Conservation (phyloP, 164 flowering plant species). For the Piper longum region DNA sequence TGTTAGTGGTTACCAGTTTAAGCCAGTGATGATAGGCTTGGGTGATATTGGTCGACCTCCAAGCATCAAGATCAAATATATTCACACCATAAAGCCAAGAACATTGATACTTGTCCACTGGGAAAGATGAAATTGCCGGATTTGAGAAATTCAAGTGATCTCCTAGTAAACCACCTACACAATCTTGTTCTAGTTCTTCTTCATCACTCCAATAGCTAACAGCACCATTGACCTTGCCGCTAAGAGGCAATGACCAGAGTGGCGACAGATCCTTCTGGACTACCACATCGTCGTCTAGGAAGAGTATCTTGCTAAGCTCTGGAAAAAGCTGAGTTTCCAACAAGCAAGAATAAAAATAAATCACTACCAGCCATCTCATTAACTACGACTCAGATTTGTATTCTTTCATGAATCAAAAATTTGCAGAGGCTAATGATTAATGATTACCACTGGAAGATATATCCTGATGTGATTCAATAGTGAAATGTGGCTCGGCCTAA, state of each 20-base stretch:
- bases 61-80: constrained; percentile 54
- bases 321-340: constrained; percentile 50
- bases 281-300: constrained; percentile 65
- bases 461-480: constrained; percentile 50
- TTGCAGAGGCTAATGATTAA: no score
- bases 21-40: constrained; percentile 45
- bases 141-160: constrained; percentile 51
- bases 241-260: constrained; percentile 53
- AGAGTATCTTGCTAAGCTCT: constrained; percentile 51
- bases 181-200: constrained; percentile 10
- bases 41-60: constrained; percentile 52
- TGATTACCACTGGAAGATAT: constrained; percentile 53
- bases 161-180: constrained; percentile 28
- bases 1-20: constrained; percentile 18
- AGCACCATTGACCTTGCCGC: constrained; percentile 55
- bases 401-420: no score
- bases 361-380: no score
- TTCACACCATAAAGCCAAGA: constrained; percentile 67
- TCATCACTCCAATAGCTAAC: constrained; percentile 30
- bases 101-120: constrained; percentile 27
- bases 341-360: not conserved
- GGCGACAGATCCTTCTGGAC: constrained; percentile 59
- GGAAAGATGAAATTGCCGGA: constrained; percentile 22
- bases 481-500: constrained; percentile 38
- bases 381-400: no score